These are phyloP conservation scores for Elymus sibiricus DNA, from an alignment of 176 grass and related monocot species.

Conservation along the genomic window DNA sequence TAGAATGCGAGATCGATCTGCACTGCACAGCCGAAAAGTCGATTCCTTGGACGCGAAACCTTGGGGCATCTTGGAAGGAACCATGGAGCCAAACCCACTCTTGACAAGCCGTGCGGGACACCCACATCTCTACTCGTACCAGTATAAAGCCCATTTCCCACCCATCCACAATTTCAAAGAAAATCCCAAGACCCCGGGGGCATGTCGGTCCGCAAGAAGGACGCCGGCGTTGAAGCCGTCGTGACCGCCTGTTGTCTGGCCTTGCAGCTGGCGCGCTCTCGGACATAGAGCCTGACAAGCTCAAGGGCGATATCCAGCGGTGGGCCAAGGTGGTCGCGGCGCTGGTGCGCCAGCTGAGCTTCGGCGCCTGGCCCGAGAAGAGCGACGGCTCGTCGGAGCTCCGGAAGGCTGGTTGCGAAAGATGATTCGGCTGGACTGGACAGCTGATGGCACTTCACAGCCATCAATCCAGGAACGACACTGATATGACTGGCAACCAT, in stretches of 20 bases:
- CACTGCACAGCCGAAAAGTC: background rate
- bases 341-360: slow-evolving; percentile 70
- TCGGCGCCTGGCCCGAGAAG: slow-evolving; percentile 41
- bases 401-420: background rate
- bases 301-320: slow-evolving; percentile 60
- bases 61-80: slow-evolving; percentile 42
- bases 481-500: background rate
- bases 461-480: background rate
- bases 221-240: background rate
- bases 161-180: background rate
- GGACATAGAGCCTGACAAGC: slow-evolving; percentile 54
- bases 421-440: background rate
- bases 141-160: slow-evolving; percentile 12
- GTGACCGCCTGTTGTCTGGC: slow-evolving; percentile 54
- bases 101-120: slow-evolving; percentile 59
- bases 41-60: slow-evolving; percentile 51
- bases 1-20: background rate
- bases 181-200: background rate
- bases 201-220: slow-evolving; percentile 27
- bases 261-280: slow-evolving; percentile 44
- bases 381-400: slow-evolving; percentile 1
- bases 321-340: slow-evolving; percentile 72
- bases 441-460: no score
- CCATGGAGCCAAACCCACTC: slow-evolving; percentile 33
- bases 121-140: slow-evolving; percentile 3